These are phyloP conservation scores for Puccinia novopanici DNA, from an alignment of 1,284 basidiomycete genomes.

Conservation along the genomic window DNA sequence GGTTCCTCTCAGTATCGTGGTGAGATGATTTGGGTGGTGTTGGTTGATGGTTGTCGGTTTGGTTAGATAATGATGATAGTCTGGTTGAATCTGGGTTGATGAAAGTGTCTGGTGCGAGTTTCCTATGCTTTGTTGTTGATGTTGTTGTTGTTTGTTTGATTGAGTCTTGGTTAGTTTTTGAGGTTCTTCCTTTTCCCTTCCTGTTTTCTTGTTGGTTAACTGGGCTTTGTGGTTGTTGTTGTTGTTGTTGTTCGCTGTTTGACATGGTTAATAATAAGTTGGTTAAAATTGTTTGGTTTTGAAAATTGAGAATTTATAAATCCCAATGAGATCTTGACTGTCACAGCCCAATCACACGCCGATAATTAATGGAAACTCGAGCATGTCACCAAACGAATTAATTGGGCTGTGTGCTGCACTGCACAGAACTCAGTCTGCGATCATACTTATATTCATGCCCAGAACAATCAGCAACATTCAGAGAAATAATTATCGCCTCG, in stretches of 20 bases:
- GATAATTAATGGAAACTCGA: too few relatives aligned
- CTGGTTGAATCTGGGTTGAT: slow-evolving; percentile 16
- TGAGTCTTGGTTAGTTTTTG: neutral
- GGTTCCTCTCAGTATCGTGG: neutral
- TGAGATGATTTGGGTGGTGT: slow-evolving; percentile 36
- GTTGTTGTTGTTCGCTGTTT: neutral
- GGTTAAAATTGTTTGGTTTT: too few relatives aligned
- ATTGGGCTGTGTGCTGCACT: too few relatives aligned
- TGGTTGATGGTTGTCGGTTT: neutral
- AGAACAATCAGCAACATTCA: too few relatives aligned
- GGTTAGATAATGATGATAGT: neutral
- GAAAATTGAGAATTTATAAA: neutral
- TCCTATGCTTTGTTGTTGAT: neutral
- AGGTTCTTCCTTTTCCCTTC: slow-evolving; percentile 8
- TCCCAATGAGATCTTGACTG: neutral
- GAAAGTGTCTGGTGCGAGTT: slow-evolving; percentile 15
- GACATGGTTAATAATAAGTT: too few relatives aligned
- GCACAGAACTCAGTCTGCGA: too few relatives aligned
- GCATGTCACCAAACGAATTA: too few relatives aligned
- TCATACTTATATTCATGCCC: too few relatives aligned
- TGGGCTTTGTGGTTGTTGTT: neutral
- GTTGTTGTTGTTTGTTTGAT: neutral
- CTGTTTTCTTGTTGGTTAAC: neutral
- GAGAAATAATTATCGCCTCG: too few relatives aligned
- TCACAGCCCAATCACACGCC: neutral